Evolutionary conservation across 1,284 basidiomycete genomes (phyloP).

Genomic region (Flammula alnicola): DNA sequence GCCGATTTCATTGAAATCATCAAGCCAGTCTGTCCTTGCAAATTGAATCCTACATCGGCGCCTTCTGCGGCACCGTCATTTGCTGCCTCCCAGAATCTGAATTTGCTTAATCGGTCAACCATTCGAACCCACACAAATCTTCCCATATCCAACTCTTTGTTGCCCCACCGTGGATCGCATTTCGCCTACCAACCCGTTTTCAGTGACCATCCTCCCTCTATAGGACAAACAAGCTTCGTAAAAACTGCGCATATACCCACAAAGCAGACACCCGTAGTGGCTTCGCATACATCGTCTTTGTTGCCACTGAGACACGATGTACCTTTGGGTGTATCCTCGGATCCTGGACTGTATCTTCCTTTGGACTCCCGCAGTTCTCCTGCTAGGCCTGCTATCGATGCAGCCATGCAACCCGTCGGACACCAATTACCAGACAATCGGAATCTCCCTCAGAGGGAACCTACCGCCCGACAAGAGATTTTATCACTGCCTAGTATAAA

Average conservation of each 20-base stretch:
- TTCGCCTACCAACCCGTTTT: neutral
- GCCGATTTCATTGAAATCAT: conserved; percentile 64
- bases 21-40: conserved; percentile 73
- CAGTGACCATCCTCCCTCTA: too few species aligned
- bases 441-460: neutral
- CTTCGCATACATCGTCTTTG: too few species aligned
- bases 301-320: too few species aligned
- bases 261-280: too few species aligned
- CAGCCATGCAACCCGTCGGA: neutral
- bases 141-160: neutral
- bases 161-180: conserved; percentile 11
- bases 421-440: neutral
- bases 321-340: too few species aligned
- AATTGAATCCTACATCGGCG: conserved; percentile 43
- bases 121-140: conserved; percentile 1
- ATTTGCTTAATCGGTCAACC: neutral
- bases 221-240: too few species aligned
- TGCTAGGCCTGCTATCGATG: neutral
- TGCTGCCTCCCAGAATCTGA: conserved; percentile 12
- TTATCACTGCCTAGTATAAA: neutral
- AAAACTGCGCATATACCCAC: too few species aligned
- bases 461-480: neutral
- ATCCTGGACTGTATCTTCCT: too few species aligned
- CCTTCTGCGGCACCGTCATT: conserved; percentile 23
- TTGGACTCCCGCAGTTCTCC: too few species aligned